Evolutionary conservation across 371 early-diverging fungal genomes (phyloP).

Genomic region (Mucor plumbeus): DNA sequence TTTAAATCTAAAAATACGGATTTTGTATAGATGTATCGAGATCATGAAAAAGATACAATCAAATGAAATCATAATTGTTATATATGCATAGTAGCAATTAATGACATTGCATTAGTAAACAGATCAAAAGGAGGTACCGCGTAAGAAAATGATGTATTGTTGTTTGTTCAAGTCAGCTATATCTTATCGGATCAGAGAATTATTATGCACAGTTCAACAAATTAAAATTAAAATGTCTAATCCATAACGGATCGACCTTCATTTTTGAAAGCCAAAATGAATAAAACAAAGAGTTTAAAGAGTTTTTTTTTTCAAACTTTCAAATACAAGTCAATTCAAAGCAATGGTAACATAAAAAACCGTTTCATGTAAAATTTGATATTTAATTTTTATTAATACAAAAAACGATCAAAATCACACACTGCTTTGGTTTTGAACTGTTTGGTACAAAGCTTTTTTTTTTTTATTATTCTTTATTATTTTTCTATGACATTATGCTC

Average conservation of each 20-base stretch:
- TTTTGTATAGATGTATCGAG: not conserved
- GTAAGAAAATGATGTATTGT: too few relatives aligned
- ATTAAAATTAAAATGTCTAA: slow-evolving; percentile 1
- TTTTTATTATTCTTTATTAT: too few relatives aligned
- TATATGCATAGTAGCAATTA: not conserved
- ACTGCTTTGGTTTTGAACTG: too few relatives aligned
- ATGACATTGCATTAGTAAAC: not conserved
- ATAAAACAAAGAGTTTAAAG: not conserved
- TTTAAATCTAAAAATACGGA: not conserved
- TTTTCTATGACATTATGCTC: not conserved
- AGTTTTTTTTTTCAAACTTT: too few relatives aligned
- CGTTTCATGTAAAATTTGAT: too few relatives aligned
- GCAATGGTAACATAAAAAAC: too few relatives aligned
- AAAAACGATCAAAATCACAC: too few relatives aligned
- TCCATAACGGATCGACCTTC: not conserved
- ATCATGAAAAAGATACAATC: not conserved
- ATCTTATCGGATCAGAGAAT: not conserved
- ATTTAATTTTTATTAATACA: too few relatives aligned
- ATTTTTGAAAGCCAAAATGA: not conserved
- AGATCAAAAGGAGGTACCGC: not conserved
- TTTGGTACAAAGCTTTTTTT: too few relatives aligned
- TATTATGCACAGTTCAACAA: not conserved
- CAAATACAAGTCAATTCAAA: too few relatives aligned
- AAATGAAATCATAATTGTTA: not conserved
- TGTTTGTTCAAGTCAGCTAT: not conserved